Percentiles rank a stretch among this genome's conserved stretches.
Conservation (phyloP, 805 yeast genomes). For the Sugiyamaella chiloensis region DNA sequence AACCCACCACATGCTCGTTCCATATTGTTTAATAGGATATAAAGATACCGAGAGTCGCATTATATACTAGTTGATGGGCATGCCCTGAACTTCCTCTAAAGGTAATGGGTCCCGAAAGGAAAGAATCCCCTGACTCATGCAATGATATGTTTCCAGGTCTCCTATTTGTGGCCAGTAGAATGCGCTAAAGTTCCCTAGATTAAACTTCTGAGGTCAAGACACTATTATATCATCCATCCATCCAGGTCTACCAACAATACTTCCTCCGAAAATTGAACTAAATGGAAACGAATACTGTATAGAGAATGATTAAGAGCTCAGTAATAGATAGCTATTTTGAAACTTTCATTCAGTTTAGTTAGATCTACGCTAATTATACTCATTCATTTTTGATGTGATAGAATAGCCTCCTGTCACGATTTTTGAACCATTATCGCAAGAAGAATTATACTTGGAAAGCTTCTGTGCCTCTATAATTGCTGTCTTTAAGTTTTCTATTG, state of each 20-base stretch:
- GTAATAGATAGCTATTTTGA: no score
- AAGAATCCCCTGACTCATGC: background rate
- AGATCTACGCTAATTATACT: background rate
- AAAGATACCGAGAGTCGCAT: background rate
- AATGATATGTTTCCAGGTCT: no score
- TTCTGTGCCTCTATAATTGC: conserved; percentile 11
- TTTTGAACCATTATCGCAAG: background rate
- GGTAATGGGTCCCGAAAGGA: background rate
- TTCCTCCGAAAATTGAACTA: no score
- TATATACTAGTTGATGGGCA: background rate
- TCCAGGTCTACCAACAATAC: no score
- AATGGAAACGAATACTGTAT: no score
- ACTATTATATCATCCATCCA: no score
- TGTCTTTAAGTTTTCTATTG: conserved; percentile 41
- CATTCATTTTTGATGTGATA: background rate
- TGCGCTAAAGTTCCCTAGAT: no score
- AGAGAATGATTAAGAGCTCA: no score
- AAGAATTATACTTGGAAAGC: background rate
- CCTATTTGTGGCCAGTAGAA: no score
- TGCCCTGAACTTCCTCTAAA: background rate
- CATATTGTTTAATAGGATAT: background rate
- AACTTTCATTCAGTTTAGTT: no score
- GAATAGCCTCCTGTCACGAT: background rate
- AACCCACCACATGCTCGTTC: background rate
- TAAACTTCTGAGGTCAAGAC: no score